Base-by-base conservation (phyloP, 176 grass and related monocot species). In the Coix lacrymajobi region DNA sequence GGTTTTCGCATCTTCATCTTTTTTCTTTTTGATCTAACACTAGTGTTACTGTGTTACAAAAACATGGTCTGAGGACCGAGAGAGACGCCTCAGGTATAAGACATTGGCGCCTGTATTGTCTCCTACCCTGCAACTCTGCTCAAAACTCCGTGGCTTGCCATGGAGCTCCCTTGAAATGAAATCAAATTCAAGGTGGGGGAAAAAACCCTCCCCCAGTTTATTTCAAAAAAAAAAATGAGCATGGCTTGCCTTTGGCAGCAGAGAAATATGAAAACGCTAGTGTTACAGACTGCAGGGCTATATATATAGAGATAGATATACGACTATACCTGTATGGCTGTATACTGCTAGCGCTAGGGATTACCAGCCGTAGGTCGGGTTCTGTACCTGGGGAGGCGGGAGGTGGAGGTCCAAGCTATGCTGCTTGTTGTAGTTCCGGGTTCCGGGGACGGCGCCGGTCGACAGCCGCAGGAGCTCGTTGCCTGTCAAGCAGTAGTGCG, bases 311-410 rank as follows among this genome's bases (percentile, higher is more conserved):
- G 5, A 51, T 7, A 24, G 0, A 48, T 49, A 49, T 56, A 56
- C 19, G 51, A n/a, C 51, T 56, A 56, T 20, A 56, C 51, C 36
- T 37, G 36, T 37, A 33, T n/a, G n/a, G n/a, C 49, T 52, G 49
- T 60, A 63, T 63, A 29, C 58, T 62, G 4, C 58, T 73, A n/a
- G 11, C 80, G 9, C 22, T 58, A 58, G 54, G 22, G 7, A 13
- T 88, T 71, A 98, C 96, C 96, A 96, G 83, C 96, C 96, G 69
- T 99, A 94, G 34, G 94, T 36, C 24, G 96, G 96, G 38, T 94
- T 96, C 77, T 99, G 89, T 58, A 94, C 96, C 81, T 90, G 93
- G 37, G 93, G 96, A 16, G 91, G 91, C 31, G 81, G 79, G 48
- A 99, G 91, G 38, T 54, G 79, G 83, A 99, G 78, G 79, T 99